These are phyloP conservation scores for Rutidosis leptorrhynchoides DNA, from an alignment of 129 eudicot genomes.

Conservation along the genomic window DNA sequence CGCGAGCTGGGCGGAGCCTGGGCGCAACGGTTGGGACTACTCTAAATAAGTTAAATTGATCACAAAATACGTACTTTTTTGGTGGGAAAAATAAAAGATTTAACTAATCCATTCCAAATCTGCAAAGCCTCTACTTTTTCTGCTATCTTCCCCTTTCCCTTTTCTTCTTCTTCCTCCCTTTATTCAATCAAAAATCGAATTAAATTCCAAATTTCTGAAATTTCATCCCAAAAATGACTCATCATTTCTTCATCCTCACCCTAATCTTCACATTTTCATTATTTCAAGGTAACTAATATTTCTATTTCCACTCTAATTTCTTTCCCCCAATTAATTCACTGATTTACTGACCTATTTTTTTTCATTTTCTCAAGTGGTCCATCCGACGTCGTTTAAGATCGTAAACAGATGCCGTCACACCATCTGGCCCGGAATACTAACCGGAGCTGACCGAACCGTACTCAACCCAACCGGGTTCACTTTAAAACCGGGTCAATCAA, in stretches of 20 bases:
- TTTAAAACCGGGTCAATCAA: slow-evolving; percentile 55
- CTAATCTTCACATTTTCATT: slow-evolving; percentile 19
- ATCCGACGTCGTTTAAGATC: slow-evolving; percentile 61
- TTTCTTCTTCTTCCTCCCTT: neutral
- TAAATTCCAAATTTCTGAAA: neutral
- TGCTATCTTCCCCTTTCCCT: slow-evolving; percentile 2
- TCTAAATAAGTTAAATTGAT: neutral
- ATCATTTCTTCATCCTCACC: slow-evolving; percentile 14
- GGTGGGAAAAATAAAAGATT: neutral
- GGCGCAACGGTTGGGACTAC: too few relatives aligned
- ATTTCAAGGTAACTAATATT: slow-evolving; percentile 31
- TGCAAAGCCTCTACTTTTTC: neutral
- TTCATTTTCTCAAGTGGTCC: slow-evolving; percentile 33
- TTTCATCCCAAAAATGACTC: neutral
- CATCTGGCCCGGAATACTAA: slow-evolving; percentile 85
- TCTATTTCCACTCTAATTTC: neutral
- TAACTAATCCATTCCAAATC: neutral
- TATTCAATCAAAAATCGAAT: neutral
- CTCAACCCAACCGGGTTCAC: slow-evolving; percentile 59
- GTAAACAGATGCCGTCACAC: slow-evolving; percentile 72
- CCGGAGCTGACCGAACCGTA: slow-evolving; percentile 58
- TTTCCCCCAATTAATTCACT: neutral
- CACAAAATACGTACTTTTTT: neutral
- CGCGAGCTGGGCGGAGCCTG: too few relatives aligned
- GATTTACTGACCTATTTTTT: neutral